Evolutionary conservation across 306 rosid genomes (phyloP).

Genomic region (Argentina anserina): DNA sequence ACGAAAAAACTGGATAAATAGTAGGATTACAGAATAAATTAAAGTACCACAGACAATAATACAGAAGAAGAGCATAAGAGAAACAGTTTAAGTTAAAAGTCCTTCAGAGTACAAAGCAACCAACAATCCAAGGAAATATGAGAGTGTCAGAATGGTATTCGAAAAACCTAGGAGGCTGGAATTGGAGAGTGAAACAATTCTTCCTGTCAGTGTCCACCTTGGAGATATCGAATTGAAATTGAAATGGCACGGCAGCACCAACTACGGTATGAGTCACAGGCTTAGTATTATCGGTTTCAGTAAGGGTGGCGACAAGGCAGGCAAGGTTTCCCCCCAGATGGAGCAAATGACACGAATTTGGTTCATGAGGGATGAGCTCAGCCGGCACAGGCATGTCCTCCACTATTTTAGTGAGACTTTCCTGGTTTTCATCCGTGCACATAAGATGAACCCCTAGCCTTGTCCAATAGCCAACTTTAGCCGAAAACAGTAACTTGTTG

Average conservation of each 20-base stretch:
- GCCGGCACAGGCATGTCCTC: neutral
- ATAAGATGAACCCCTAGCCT: neutral
- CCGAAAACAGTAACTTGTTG: neutral
- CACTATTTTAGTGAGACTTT: neutral
- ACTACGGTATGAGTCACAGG: neutral
- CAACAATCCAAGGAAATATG: too few species aligned
- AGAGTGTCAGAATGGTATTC: neutral
- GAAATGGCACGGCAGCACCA: neutral
- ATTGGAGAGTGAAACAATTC: neutral
- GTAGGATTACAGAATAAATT: too few species aligned
- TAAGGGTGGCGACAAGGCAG: neutral
- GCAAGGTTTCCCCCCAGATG: neutral
- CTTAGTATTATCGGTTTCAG: rapidly evolving
- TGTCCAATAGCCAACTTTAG: neutral
- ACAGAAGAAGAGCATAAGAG: too few species aligned
- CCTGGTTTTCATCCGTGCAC: neutral
- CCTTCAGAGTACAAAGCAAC: too few species aligned
- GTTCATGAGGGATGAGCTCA: neutral
- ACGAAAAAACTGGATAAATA: too few species aligned
- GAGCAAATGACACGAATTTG: neutral
- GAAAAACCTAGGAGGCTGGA: neutral
- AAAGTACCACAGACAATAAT: too few species aligned
- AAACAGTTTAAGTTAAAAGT: too few species aligned
- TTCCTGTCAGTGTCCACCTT: neutral
- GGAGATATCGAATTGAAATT: neutral